Evolutionary conservation across 306 rosid genomes (phyloP).

Genomic region (Prunus fruticosa): DNA sequence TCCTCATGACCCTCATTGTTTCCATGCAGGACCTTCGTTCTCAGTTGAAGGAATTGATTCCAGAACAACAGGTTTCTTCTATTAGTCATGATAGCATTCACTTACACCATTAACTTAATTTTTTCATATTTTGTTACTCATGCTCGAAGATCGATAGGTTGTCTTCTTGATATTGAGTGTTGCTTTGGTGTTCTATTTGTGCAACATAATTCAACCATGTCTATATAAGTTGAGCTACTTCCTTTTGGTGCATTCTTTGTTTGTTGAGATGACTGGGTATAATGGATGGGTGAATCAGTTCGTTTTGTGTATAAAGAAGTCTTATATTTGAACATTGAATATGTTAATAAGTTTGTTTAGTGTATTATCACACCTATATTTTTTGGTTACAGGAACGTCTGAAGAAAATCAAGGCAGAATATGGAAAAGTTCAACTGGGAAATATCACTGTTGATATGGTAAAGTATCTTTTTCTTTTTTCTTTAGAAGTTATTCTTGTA

Average conservation of each 20-base stretch:
- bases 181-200: background rate
- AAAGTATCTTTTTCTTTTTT: slow-evolving; percentile 6
- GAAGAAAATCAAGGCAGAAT: slow-evolving; percentile 75
- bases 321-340: background rate
- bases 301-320: background rate
- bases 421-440: slow-evolving; percentile 89
- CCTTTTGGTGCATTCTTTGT: background rate
- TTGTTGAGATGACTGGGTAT: background rate
- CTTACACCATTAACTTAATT: too few relatives aligned
- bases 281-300: background rate
- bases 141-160: background rate
- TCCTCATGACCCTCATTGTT: slow-evolving; percentile 10
- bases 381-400: slow-evolving; percentile 72
- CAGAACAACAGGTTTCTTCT: slow-evolving; percentile 77
- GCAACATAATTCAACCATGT: background rate
- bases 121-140: background rate
- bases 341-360: background rate
- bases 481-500: background rate
- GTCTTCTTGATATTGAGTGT: background rate
- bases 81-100: slow-evolving; percentile 13
- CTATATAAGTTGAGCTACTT: background rate
- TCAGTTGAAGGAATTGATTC: slow-evolving; percentile 81
- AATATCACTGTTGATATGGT: slow-evolving; percentile 92
- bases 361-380: background rate
- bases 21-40: slow-evolving; percentile 76